phyloP scores from a whole-genome alignment of 257 asterid genomes.

The Marsdenia floribunda region DNA sequence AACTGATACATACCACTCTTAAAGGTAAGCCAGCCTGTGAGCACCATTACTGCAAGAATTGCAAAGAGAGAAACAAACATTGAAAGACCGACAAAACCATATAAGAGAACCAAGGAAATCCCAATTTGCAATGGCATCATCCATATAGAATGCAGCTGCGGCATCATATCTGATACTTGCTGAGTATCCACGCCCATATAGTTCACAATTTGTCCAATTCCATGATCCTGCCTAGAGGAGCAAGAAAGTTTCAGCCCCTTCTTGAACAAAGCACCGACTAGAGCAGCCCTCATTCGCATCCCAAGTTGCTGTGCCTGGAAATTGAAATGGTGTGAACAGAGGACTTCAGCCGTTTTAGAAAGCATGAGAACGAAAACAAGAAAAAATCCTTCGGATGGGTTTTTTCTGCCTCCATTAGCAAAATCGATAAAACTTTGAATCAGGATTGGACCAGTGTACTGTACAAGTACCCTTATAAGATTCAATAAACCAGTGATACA shows the following conservation, averaged over 20 bases:
- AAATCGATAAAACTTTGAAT: slow-evolving; percentile 48
- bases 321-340: slow-evolving; percentile 59
- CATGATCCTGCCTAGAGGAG: slow-evolving; percentile 65
- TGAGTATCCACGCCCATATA: slow-evolving; percentile 77
- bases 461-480: slow-evolving; percentile 35
- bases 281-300: slow-evolving; percentile 52
- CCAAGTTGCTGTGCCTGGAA: slow-evolving; percentile 55
- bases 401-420: slow-evolving; percentile 38
- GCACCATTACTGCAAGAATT: slow-evolving; percentile 22
- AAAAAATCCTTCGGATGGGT: slow-evolving; percentile 31
- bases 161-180: slow-evolving; percentile 53
- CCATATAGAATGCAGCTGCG: slow-evolving; percentile 56
- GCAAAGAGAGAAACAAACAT: slow-evolving; percentile 35
- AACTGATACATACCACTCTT: slow-evolving; percentile 40
- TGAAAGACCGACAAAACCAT: slow-evolving; percentile 42
- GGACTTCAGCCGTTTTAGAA: slow-evolving; percentile 54
- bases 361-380: slow-evolving; percentile 37
- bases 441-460: slow-evolving; percentile 53
- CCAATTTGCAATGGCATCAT: slow-evolving; percentile 58
- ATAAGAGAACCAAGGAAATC: slow-evolving; percentile 45
- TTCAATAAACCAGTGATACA: slow-evolving; percentile 45
- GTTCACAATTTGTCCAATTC: slow-evolving; percentile 71
- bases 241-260: slow-evolving; percentile 55
- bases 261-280: slow-evolving; percentile 46
- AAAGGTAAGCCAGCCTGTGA: slow-evolving; percentile 25